Evolutionary conservation across 805 yeast species (phyloP).

Genomic region (Candida hispaniensis): DNA sequence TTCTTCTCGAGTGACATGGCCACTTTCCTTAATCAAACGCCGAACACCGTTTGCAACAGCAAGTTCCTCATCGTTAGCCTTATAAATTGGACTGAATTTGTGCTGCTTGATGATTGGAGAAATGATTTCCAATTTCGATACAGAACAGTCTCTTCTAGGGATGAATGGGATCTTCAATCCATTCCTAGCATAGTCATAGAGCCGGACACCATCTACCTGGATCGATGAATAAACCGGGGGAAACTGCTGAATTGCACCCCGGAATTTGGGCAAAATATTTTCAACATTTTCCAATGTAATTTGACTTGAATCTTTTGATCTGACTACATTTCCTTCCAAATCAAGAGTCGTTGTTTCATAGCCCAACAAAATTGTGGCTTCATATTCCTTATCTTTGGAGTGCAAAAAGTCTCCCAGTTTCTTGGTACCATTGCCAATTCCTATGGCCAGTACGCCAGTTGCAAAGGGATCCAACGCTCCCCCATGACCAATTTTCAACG

Average conservation of each 20-base stretch:
- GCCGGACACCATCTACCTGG: slow-evolving; percentile 86
- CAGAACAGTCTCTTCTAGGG: slow-evolving; percentile 58
- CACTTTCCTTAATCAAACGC: slow-evolving; percentile 16
- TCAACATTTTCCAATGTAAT: slow-evolving; percentile 44
- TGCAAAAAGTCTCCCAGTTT: slow-evolving; percentile 58
- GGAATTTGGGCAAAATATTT: slow-evolving; percentile 47
- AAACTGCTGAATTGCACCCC: slow-evolving; percentile 75
- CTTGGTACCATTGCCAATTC: slow-evolving; percentile 90
- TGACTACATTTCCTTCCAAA: slow-evolving; percentile 64
- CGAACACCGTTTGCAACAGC: slow-evolving; percentile 38
- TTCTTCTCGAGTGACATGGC: slow-evolving; percentile 16
- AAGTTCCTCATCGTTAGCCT: slow-evolving; percentile 30
- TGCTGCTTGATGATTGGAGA: slow-evolving; percentile 48
- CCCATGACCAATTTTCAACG: slow-evolving; percentile 93
- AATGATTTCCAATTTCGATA: slow-evolving; percentile 44
- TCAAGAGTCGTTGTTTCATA: slow-evolving; percentile 91
- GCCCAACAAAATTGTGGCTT: slow-evolving; percentile 78
- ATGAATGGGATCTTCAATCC: slow-evolving; percentile 85
- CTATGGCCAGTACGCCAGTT: slow-evolving; percentile 81
- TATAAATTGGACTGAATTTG: slow-evolving; percentile 34
- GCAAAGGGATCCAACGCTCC: slow-evolving; percentile 96
- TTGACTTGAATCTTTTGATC: slow-evolving; percentile 46
- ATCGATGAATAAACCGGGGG: slow-evolving; percentile 95
- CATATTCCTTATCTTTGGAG: slow-evolving; percentile 69
- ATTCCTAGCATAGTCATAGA: slow-evolving; percentile 88